Base-by-base conservation (phyloP, 2,329 filamentous ascomycete species). In the Fusarium burgessii region DNA sequence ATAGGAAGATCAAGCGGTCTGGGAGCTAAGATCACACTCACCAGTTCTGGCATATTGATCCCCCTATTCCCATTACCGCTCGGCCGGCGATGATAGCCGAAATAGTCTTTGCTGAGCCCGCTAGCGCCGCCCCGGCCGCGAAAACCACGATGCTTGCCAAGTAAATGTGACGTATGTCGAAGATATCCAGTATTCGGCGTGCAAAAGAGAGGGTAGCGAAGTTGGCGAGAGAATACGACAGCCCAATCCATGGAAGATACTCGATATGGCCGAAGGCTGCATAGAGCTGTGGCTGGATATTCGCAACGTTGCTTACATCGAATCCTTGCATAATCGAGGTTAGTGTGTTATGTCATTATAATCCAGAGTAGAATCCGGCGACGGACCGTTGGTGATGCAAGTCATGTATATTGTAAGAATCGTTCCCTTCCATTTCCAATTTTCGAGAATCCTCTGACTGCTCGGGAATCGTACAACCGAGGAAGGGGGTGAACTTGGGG, bases 221-320 rank as follows among this genome's bases (percentile, higher is more conserved):
- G 64, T 78, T 78, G 59, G 76, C 77, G 15, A 80, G 67, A 1
- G 78, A 78, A 61, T 81, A 82, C 10, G 76, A 78, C 14, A 82
- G 72, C 33, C 75, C 77, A n/a, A 83, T 75, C 82, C 82, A 83
- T 7, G 80, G 78, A 9, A 84, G 74, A 5, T 82, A 73, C 36
- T 81, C 77, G 41, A 83, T 78, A 13, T 78, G 72, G 9, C 79
- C 78, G 43, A 82, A 81, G 29, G 85, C 86, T 57, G 85, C 80
- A 76, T 90, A 90, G 51, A 90, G 84, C 6, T 86, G 87, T 11
- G 80, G 80, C 76, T 89, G 90, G 51, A 88, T 85, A 70, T 89
- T 86, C 10, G 87, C 84, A 20, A 85, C 82, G 59, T 85, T 83
- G 66, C 81, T 81, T 11, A 82, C 77, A 64, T 83, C 81, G 71